These are phyloP conservation scores for Globisporangium iwayamae DNA, from an alignment of 352 stramenopile species.

Conservation along the genomic window DNA sequence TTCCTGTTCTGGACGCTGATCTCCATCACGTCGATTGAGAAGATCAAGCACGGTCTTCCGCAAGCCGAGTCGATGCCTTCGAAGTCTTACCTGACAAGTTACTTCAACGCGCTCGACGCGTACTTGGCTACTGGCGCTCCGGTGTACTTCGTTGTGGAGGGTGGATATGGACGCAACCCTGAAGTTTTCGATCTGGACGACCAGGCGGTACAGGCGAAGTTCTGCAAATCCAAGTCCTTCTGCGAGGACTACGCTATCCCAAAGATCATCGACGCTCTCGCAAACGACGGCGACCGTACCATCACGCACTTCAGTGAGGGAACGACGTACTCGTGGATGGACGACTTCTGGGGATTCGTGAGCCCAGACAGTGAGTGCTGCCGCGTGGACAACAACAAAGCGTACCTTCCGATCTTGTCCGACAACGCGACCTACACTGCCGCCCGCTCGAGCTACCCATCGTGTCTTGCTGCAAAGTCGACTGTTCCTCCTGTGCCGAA, in stretches of 20 bases:
- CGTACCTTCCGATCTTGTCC: conserved; percentile 45
- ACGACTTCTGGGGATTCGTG: conserved; percentile 65
- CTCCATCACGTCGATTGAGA: conserved; percentile 53
- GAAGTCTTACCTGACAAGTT: conserved; percentile 63
- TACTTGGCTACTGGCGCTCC: conserved; percentile 53
- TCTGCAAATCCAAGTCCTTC: conserved; percentile 65
- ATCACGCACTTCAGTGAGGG: conserved; percentile 52
- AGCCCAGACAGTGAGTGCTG: conserved; percentile 60
- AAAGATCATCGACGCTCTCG: conserved; percentile 53
- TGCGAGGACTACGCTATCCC: conserved; percentile 48
- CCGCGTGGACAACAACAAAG: conserved; percentile 35
- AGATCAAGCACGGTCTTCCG: conserved; percentile 48
- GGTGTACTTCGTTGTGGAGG: conserved; percentile 66
- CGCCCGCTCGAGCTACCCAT: conserved; percentile 26
- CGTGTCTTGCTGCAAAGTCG: conserved; percentile 32
- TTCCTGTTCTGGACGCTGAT: conserved; percentile 46
- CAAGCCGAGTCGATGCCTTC: conserved; percentile 64
- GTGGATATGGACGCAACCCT: conserved; percentile 47
- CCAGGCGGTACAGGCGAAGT: conserved; percentile 33
- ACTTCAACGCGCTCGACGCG: conserved; percentile 54
- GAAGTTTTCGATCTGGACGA: conserved; percentile 44
- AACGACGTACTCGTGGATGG: conserved; percentile 66
- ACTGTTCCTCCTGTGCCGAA: conserved; percentile 22
- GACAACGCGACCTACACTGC: conserved; percentile 46
- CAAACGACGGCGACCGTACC: conserved; percentile 37